Evolutionary conservation across 305 asterid genomes (phyloP).

Genomic region (Fraxinus greggii): DNA sequence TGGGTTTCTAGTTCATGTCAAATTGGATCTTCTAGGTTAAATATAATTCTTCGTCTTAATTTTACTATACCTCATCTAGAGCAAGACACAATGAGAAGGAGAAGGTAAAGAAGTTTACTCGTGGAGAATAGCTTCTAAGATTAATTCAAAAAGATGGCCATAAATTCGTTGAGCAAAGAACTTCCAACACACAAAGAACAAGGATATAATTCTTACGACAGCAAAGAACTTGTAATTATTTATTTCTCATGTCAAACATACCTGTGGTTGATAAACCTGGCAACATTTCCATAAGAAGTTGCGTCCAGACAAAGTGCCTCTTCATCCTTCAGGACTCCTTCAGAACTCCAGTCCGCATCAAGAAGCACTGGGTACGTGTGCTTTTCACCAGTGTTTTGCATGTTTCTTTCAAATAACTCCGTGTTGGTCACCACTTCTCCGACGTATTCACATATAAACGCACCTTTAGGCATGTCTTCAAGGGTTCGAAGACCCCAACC

Average conservation of each 20-base stretch:
- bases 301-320: slow-evolving; percentile 53
- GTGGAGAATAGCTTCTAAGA: background rate
- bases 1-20: background rate
- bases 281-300: slow-evolving; percentile 47
- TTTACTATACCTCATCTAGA: background rate
- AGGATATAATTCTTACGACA: background rate
- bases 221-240: background rate
- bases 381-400: slow-evolving; percentile 24
- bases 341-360: slow-evolving; percentile 53
- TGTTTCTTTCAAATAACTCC: slow-evolving; percentile 38
- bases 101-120: background rate
- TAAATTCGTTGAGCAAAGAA: background rate
- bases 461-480: slow-evolving; percentile 53
- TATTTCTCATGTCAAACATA: slow-evolving; percentile 11
- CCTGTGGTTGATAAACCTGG: slow-evolving; percentile 61
- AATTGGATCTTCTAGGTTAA: background rate
- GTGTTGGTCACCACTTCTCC: slow-evolving; percentile 52
- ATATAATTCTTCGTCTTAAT: background rate
- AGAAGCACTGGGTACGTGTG: slow-evolving; percentile 41
- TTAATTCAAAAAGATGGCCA: background rate
- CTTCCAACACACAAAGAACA: background rate
- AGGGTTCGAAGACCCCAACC: slow-evolving; percentile 63
- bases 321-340: slow-evolving; percentile 45
- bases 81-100: background rate
- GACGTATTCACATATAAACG: slow-evolving; percentile 56